Base-by-base conservation (phyloP, 2,329 filamentous ascomycete genomes). In the Xylariaceae sp. region DNA sequence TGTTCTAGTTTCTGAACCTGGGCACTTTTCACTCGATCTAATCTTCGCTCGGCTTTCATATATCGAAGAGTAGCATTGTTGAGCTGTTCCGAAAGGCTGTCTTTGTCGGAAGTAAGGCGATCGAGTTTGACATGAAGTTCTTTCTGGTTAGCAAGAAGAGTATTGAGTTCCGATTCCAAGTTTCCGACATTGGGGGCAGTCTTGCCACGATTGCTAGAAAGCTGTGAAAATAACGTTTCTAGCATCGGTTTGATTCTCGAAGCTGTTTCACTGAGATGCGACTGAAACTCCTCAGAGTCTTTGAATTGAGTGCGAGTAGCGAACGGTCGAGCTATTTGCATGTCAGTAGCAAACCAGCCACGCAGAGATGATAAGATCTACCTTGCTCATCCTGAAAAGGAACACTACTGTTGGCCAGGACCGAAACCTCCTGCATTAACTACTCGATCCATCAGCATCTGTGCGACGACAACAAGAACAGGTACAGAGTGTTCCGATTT, bases 1-100 rank as follows among this genome's bases (percentile, higher is more conserved):
- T 91, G 89, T 73, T 97, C 94, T 61, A 99, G 76, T 72, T 96
- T 96, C 62, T 92, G 89, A 1, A 97, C 92, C 59, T 96, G 92
- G 13, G 86, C 78, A 71, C 94, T 99, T 74, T 90, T 93, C 23
- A 88, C 85, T 49, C 94, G 86, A 72, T 99, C 94, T 55, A 97
- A 80, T 72, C 92, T 94, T 78, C 96, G 95, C 73, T 99, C 94
- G 0, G 94, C 94, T 66, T 95, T 90, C 78, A 97, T 90, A 70
- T 96, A 97, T 65, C 94, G 85, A 60, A 96, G 80, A 4, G 92
- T 96, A 13, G 93, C 94, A 39, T 85, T 88, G 71, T 97, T 93
- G 17, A 97, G 80, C 63, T 93, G 88, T 69, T 94, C 89, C 51
- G 90, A 90, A 2, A 96, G 80, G 66, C 90, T 86, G 56, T 95